phyloP scores from a whole-genome alignment of 73 alveolate genomes.

The Diophrys sp. region DNA sequence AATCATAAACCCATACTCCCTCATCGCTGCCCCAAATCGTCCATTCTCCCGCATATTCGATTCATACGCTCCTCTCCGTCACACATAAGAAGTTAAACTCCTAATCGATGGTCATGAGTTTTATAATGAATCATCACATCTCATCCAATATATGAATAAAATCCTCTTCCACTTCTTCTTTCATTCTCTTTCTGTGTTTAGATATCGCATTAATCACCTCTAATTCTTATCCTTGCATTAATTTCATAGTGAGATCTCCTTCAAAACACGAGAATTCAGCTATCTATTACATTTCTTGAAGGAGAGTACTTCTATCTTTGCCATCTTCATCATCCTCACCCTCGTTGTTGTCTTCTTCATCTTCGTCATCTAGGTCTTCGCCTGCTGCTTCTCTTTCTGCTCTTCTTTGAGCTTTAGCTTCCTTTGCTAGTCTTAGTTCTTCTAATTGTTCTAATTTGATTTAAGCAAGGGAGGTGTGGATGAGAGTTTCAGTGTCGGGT shows the following conservation, averaged over 20 bases:
- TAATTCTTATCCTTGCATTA: constrained; percentile 49
- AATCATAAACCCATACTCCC: too few relatives aligned
- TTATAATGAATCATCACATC: too few relatives aligned
- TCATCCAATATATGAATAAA: background rate
- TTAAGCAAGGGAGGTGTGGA: constrained; percentile 26
- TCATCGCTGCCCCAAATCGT: too few relatives aligned
- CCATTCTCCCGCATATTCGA: too few relatives aligned
- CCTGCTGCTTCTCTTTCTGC: background rate
- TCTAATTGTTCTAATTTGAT: constrained; percentile 52
- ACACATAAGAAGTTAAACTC: too few relatives aligned
- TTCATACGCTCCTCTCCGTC: too few relatives aligned
- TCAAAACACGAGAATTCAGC: constrained; percentile 58
- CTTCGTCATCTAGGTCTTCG: constrained; percentile 10
- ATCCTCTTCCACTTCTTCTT: background rate
- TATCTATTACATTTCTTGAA: constrained; percentile 23
- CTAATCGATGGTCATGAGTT: too few relatives aligned
- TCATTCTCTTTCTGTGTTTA: constrained; percentile 13
- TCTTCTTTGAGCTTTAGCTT: constrained; percentile 30
- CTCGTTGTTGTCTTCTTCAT: constrained; percentile 30
- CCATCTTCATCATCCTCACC: constrained; percentile 3
- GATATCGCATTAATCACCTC: constrained; percentile 13
- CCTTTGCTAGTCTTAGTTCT: constrained; percentile 31
- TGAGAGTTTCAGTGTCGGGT: constrained; percentile 34
- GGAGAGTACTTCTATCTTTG: background rate
- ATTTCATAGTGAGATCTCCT: constrained; percentile 37